Percentiles rank a stretch among this genome's conserved stretches.
Conservation (phyloP, 75 land plant genomes). For the Larix kaempferi region DNA sequence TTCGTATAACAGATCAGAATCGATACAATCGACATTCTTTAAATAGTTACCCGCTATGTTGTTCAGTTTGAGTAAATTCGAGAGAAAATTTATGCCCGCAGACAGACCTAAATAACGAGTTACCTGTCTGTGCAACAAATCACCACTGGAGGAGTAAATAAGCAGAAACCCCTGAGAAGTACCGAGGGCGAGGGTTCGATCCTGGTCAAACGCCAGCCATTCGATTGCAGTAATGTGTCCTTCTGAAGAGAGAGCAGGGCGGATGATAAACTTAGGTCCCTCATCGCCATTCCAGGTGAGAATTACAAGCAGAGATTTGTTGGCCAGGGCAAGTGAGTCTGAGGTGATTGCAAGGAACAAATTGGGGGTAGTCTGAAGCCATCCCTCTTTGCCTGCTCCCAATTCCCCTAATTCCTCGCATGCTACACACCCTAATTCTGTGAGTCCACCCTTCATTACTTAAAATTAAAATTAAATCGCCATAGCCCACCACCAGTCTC, state of each 20-base stretch:
- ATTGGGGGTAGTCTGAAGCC: conserved; percentile 50
- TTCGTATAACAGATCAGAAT: neutral
- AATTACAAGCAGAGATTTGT: conserved; percentile 20
- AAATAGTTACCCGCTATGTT: no score
- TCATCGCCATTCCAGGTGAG: conserved; percentile 14
- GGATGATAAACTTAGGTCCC: conserved; percentile 22
- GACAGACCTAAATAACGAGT: neutral
- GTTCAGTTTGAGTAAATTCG: no score
- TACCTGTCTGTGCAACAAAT: conserved; percentile 73
- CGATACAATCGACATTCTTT: no score
- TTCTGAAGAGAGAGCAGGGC: conserved; percentile 41
- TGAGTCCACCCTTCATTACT: conserved; percentile 12
- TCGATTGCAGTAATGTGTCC: conserved; percentile 58
- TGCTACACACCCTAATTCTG: conserved; percentile 53
- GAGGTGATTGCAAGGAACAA: conserved; percentile 41
- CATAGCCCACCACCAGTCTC: no score
- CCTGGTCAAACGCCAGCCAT: conserved; percentile 61
- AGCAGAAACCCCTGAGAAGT: conserved; percentile 68
- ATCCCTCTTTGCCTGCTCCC: conserved; percentile 72
- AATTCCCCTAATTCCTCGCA: conserved; percentile 52
- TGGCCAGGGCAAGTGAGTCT: conserved; percentile 45
- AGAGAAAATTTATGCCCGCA: no score
- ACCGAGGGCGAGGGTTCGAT: conserved; percentile 51
- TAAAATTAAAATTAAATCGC: no score
- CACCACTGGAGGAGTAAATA: conserved; percentile 50